A percentile compares a stretch with the other conserved stretches of the same genome.
phyloP scores from a whole-genome alignment of 2,329 filamentous ascomycete species.

The Trichoderma sp. region DNA sequence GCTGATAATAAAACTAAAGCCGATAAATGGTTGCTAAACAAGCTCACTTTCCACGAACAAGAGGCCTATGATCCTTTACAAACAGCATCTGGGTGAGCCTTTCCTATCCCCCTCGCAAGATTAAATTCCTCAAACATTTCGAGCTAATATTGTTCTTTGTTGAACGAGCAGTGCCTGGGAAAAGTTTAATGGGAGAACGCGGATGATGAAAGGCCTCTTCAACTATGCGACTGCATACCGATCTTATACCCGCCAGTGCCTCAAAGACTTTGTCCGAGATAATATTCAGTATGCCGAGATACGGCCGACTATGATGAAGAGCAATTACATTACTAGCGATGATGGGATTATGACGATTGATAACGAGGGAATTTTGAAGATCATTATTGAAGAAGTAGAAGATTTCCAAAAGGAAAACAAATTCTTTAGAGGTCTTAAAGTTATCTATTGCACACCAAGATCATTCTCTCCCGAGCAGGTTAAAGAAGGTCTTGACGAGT shows the following conservation, averaged over 20 bases:
- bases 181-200: conserved; percentile 69
- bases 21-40: conserved; percentile 60
- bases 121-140: background rate
- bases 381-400: conserved; percentile 60
- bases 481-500: conserved; percentile 60
- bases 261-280: conserved; percentile 65
- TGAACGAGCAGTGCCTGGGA: conserved; percentile 53
- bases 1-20: conserved; percentile 34
- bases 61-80: conserved; percentile 60
- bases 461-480: conserved; percentile 58
- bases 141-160: background rate
- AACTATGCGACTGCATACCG: conserved; percentile 67
- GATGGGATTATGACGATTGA: conserved; percentile 57
- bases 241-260: conserved; percentile 61
- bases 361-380: conserved; percentile 62
- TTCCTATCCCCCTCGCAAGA: background rate
- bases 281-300: conserved; percentile 74
- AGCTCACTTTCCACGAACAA: conserved; percentile 64
- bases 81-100: conserved; percentile 57
- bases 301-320: conserved; percentile 68
- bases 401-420: conserved; percentile 47
- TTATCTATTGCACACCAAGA: conserved; percentile 72
- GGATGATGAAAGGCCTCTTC: conserved; percentile 73
- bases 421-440: conserved; percentile 67
- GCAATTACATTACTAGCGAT: conserved; percentile 63